Percentiles rank a stretch among this genome's conserved stretches.
These are phyloP conservation scores for Blastobotrys niveus DNA, from an alignment of 1,139 yeast genomes.

Conservation along the genomic window DNA sequence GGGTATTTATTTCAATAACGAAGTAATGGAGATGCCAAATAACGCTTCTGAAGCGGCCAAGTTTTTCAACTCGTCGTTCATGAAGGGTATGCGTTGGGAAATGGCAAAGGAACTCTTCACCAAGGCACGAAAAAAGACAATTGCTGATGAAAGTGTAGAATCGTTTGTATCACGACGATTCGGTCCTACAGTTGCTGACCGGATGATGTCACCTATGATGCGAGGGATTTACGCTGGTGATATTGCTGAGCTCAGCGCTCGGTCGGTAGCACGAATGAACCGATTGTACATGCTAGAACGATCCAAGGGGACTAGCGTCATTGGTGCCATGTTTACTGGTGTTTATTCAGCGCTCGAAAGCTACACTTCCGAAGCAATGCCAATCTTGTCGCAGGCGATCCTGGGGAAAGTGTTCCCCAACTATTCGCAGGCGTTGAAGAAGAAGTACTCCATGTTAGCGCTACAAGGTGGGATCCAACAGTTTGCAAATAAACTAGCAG, in stretches of 20 bases:
- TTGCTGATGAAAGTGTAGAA: slow-evolving; percentile 65
- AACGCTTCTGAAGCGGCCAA: slow-evolving; percentile 22
- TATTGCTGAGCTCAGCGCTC: slow-evolving; percentile 56
- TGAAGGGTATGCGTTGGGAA: slow-evolving; percentile 37
- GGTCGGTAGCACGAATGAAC: slow-evolving; percentile 41
- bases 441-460: slow-evolving; percentile 28
- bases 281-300: slow-evolving; percentile 50
- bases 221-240: slow-evolving; percentile 95
- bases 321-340: slow-evolving; percentile 38
- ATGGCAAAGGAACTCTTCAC: slow-evolving; percentile 34
- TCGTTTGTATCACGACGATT: slow-evolving; percentile 65
- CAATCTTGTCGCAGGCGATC: slow-evolving; percentile 27
- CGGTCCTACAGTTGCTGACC: slow-evolving; percentile 54
- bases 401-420: slow-evolving; percentile 20
- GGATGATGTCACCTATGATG: slow-evolving; percentile 71
- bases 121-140: slow-evolving; percentile 27
- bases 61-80: slow-evolving; percentile 33
- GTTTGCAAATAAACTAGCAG: slow-evolving; percentile 32
- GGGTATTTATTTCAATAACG: slow-evolving; percentile 43
- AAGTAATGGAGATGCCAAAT: slow-evolving; percentile 33
- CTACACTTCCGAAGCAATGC: slow-evolving; percentile 26
- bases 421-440: slow-evolving; percentile 18
- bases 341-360: slow-evolving; percentile 27
- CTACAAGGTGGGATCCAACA: slow-evolving; percentile 31
- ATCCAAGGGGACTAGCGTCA: slow-evolving; percentile 51